A percentile compares a stretch with the other conserved stretches of the same genome.
Evolutionary conservation across 2,329 filamentous ascomycete genomes (phyloP).

Genomic region (Clonostachys solani): DNA sequence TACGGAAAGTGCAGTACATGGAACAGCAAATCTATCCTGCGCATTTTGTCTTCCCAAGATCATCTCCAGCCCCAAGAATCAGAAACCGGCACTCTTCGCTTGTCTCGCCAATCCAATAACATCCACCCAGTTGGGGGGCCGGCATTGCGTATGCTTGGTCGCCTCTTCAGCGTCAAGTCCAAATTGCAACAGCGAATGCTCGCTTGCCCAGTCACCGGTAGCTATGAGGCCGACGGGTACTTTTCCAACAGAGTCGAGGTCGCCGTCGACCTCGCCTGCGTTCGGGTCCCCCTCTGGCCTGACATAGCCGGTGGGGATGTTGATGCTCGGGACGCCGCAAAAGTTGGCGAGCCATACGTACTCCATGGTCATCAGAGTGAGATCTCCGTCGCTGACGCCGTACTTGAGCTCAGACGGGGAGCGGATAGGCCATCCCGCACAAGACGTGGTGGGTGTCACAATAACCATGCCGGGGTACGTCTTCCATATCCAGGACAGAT

Average conservation of each 20-base stretch:
- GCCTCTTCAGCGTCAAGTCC: conserved; percentile 39
- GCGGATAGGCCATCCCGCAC: conserved; percentile 38
- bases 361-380: conserved; percentile 40
- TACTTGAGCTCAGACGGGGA: conserved; percentile 24
- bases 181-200: conserved; percentile 42
- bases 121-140: conserved; percentile 39
- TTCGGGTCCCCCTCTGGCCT: conserved; percentile 23
- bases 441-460: conserved; percentile 61
- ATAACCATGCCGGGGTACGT: conserved; percentile 66
- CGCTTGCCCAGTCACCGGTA: conserved; percentile 49
- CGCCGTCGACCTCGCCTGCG: conserved; percentile 21
- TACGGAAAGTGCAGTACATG: no score
- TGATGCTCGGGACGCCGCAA: conserved; percentile 40
- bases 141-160: conserved; percentile 21
- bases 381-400: conserved; percentile 40
- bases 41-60: no score
- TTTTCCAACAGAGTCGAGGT: conserved; percentile 24
- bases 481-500: conserved; percentile 63
- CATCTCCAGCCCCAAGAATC: no score
- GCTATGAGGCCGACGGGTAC: conserved; percentile 52
- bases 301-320: conserved; percentile 38
- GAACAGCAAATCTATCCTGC: no score
- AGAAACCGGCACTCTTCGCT: neutral
- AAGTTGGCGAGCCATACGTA: conserved; percentile 49
- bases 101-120: conserved; percentile 19